Base-by-base conservation (phyloP, 2,329 filamentous ascomycete genomes). In the Samsoniella hepiali region DNA sequence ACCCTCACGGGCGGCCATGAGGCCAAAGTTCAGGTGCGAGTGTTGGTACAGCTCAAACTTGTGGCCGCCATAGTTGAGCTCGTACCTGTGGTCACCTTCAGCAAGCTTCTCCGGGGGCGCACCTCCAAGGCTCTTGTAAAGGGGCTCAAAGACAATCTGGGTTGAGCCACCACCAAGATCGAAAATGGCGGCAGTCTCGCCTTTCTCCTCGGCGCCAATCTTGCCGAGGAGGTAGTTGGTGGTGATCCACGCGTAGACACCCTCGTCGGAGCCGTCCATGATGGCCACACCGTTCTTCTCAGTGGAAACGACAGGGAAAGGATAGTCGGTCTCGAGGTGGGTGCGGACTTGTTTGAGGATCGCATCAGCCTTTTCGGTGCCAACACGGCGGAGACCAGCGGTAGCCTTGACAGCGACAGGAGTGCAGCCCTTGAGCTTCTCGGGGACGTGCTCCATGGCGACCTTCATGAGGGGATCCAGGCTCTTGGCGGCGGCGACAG, bases 191-290 rank as follows among this genome's bases (percentile, higher is more conserved):
- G 95, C 96, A 1, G 95, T 98, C 58, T 92, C 90, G 67, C 86
- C 92, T 75, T 93, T 87, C 74, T 97, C 94, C 2, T 93, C 91
- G 11, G 91, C 91, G 65, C 95, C 95, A 76, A 99, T 98, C 81
- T 98, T 98, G 72, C 94, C 94, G 31, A 99, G 87, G 47, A 99
- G 89, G 78, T 99, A 99, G 83, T 99, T 99, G 68, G 93, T 95
- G 7, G 95, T 99, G 75, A 99, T 96, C 95, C 95, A 99, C 60
- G 95, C 96, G 74, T 96, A 99, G 36, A 99, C 94, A 74, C 95
- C 95, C 79, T 99, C 95, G 72, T 97, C 91, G 58, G 91, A 93
- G 66, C 95, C 95, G 71, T 97, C 93, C 95, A 99, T 99, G 75
- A 99, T 96, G 67, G 93, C 87, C 34, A 99, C 92, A 63, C 96